Conservation (phyloP, 768 basidiomycete species). For the Cystofilobasidium capitatum region DNA sequence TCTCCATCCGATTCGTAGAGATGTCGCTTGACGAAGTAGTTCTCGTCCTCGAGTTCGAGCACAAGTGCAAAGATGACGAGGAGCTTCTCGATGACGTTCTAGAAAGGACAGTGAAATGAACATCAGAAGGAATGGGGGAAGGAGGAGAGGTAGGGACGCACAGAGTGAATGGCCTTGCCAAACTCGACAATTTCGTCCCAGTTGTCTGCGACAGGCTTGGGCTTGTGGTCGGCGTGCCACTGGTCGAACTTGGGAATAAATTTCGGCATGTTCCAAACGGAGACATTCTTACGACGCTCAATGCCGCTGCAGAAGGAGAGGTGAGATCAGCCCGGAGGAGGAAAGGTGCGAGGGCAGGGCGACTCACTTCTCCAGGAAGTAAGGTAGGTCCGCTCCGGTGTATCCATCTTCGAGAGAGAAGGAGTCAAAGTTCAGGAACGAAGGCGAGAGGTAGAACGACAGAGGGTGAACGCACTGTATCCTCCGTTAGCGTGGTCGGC, state of each 20-base stretch:
- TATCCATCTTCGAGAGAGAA: constrained; percentile 41
- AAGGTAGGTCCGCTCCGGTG: constrained; percentile 1
- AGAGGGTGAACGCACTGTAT: constrained; percentile 29
- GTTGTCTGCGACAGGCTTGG: constrained; percentile 4
- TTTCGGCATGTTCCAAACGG: constrained; percentile 28
- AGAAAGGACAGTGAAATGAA: too few relatives aligned
- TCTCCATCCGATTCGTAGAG: constrained; percentile 46
- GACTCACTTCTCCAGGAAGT: not conserved
- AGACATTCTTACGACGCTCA: too few relatives aligned
- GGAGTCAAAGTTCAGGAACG: constrained; percentile 45
- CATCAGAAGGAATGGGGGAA: too few relatives aligned
- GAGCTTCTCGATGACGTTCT: constrained; percentile 46
- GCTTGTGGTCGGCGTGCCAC: constrained; percentile 1
- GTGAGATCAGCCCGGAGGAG: not conserved
- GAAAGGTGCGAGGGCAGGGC: not conserved
- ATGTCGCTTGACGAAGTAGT: constrained; percentile 47
- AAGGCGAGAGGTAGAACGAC: not conserved
- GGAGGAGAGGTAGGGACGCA: too few relatives aligned
- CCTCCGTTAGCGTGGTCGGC: constrained; percentile 21
- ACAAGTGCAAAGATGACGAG: constrained; percentile 47
- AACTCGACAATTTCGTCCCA: not conserved
- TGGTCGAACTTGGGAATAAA: constrained; percentile 38
- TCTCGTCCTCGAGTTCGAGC: constrained; percentile 46
- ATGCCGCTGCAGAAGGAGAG: too few relatives aligned
- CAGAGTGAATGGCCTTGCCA: constrained; percentile 10